phyloP scores from a whole-genome alignment of 805 yeast species.

The Myxozyma mucilagina region DNA sequence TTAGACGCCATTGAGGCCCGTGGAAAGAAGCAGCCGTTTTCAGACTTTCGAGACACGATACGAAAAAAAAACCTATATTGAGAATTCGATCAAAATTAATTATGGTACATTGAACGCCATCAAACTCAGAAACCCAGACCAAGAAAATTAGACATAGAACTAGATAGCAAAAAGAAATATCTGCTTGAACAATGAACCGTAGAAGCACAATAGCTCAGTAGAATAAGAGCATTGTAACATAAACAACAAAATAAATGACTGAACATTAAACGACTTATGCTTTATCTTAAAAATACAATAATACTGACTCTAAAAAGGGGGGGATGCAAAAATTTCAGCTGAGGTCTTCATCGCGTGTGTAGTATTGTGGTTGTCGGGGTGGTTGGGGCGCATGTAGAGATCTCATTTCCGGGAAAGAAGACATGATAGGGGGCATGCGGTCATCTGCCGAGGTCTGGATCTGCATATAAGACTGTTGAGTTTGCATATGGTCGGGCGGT shows the following conservation, averaged over 20 bases:
- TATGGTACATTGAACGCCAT: constrained; percentile 1
- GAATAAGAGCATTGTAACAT: too few relatives aligned
- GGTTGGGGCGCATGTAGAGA: not conserved
- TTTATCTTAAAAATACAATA: too few relatives aligned
- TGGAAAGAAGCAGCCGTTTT: not conserved
- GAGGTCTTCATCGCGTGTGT: constrained; percentile 4
- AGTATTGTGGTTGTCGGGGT: not conserved
- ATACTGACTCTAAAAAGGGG: not conserved
- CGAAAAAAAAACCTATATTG: too few relatives aligned
- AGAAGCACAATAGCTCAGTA: too few relatives aligned
- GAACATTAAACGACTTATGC: too few relatives aligned
- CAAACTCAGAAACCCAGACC: not conserved
- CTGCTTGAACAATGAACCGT: not conserved
- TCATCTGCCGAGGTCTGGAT: not conserved
- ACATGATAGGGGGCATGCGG: not conserved
- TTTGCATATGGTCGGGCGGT: not conserved
- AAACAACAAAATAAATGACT: too few relatives aligned
- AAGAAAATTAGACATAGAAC: not conserved
- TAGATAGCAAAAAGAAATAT: not conserved
- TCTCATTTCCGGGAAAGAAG: not conserved
- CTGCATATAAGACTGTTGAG: not conserved
- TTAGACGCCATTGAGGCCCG: not conserved
- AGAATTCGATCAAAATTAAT: not conserved
- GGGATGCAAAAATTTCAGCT: not conserved
- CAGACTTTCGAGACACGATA: not conserved